A percentile compares a stretch with the other conserved stretches of the same genome.
Conservation (phyloP, 352 stramenopile genomes). For the Albugo laibachii region DNA sequence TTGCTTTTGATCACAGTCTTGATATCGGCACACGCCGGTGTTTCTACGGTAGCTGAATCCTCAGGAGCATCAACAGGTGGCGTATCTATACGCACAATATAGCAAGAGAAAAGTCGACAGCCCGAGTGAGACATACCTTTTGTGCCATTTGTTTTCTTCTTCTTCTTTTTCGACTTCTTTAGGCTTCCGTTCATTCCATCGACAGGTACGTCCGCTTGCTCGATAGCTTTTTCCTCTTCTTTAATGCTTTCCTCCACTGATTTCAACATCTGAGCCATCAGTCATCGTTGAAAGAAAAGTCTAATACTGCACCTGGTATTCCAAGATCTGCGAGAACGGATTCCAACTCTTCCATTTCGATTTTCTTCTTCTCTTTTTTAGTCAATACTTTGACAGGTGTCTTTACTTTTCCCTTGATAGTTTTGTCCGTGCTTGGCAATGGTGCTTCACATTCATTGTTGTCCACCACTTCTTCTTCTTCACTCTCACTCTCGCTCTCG, state of each 20-base stretch:
- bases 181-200: slow-evolving; percentile 3
- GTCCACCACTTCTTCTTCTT: slow-evolving; percentile 30
- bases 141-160: slow-evolving; percentile 9
- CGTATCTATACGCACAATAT: not conserved
- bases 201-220: not conserved
- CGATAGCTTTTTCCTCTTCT: not conserved
- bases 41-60: not conserved
- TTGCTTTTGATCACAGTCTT: slow-evolving; percentile 55
- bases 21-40: slow-evolving; percentile 20
- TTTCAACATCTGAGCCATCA: not conserved
- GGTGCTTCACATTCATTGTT: slow-evolving; percentile 6
- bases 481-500: slow-evolving; percentile 3
- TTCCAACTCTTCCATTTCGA: slow-evolving; percentile 58
- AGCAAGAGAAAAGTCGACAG: not conserved
- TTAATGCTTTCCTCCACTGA: not conserved
- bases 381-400: slow-evolving; percentile 22
- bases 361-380: slow-evolving; percentile 70
- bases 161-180: slow-evolving; percentile 22
- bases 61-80: not conserved
- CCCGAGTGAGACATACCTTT: not conserved
- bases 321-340: slow-evolving; percentile 38
- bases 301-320: slow-evolving; percentile 9
- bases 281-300: not conserved
- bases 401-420: slow-evolving; percentile 10
- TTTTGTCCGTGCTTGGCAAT: slow-evolving; percentile 8